Percentiles rank a stretch among this genome's conserved stretches.
Conservation (phyloP, 1,284 basidiomycete genomes). For the Microbotryum lychnidis-dioicae region DNA sequence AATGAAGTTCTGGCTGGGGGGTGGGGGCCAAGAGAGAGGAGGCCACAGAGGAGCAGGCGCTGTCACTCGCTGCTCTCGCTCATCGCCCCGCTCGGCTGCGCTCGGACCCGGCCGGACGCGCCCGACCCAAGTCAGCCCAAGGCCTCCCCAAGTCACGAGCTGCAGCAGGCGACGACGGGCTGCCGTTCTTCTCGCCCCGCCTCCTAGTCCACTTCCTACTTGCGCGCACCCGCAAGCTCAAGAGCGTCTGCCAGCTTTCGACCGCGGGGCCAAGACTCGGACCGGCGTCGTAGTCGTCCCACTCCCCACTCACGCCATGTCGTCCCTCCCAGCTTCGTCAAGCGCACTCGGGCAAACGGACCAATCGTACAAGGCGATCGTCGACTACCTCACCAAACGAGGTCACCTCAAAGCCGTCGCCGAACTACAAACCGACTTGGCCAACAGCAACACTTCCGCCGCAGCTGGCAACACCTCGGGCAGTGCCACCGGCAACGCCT, state of each 20-base stretch:
- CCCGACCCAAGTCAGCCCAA: no score
- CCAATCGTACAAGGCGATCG: constrained; percentile 40
- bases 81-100: no score
- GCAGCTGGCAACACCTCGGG: constrained; percentile 41
- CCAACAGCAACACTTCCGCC: constrained; percentile 40
- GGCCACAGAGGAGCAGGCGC: background rate
- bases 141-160: no score
- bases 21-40: background rate
- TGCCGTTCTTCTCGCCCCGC: background rate
- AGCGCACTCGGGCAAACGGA: constrained; percentile 6
- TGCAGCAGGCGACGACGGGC: background rate
- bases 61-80: no score
- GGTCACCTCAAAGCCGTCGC: constrained; percentile 72
- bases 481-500: no score
- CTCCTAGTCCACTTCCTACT: no score
- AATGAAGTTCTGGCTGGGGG: background rate
- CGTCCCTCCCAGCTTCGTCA: constrained; percentile 2
- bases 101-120: no score
- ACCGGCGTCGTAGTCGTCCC: background rate
- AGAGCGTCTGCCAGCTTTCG: no score
- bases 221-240: no score
- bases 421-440: constrained; percentile 61
- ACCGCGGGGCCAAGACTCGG: no score
- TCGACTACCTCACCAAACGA: constrained; percentile 74
- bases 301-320: background rate